These are phyloP conservation scores for Coriaria nepalensis DNA, from an alignment of 306 rosid species.

Conservation along the genomic window DNA sequence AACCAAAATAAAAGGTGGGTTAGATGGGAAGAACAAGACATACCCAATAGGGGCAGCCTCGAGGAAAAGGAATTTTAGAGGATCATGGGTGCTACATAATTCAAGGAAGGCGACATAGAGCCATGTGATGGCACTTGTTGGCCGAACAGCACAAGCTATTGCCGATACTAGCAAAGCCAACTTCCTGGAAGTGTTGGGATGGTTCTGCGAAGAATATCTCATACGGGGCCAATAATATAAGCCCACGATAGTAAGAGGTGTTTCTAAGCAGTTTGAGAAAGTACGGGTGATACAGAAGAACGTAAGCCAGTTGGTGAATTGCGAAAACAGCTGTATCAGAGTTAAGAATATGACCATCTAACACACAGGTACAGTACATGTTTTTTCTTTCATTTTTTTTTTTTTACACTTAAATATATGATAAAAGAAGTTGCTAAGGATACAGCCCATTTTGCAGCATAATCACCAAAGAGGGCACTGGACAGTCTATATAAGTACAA, in stretches of 20 bases:
- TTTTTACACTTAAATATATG: not conserved
- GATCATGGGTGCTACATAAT: slow-evolving; percentile 38
- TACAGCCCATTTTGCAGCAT: slow-evolving; percentile 80
- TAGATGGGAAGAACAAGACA: slow-evolving; percentile 16
- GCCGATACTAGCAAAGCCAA: slow-evolving; percentile 69
- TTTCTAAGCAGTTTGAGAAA: slow-evolving; percentile 74
- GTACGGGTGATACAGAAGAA: slow-evolving; percentile 74
- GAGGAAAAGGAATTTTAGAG: slow-evolving; percentile 39
- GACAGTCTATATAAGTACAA: slow-evolving; percentile 68
- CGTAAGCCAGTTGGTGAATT: slow-evolving; percentile 75
- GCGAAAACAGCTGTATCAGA: slow-evolving; percentile 62
- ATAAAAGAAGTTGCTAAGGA: slow-evolving; percentile 35
- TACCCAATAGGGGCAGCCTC: slow-evolving; percentile 90
- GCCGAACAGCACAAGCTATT: slow-evolving; percentile 67
- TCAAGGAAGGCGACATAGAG: slow-evolving; percentile 63
- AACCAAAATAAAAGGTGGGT: not conserved
- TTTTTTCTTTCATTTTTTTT: not conserved
- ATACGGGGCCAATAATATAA: slow-evolving; percentile 87
- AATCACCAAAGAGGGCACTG: slow-evolving; percentile 36
- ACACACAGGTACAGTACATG: no score
- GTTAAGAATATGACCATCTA: slow-evolving; percentile 29
- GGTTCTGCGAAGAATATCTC: slow-evolving; percentile 29
- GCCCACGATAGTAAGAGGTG: slow-evolving; percentile 70
- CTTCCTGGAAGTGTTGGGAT: slow-evolving; percentile 45
- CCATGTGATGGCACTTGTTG: slow-evolving; percentile 85